Base-by-base conservation (phyloP, 225 moss, liverwort and hornwort species). In the Marchantia paleacea region DNA sequence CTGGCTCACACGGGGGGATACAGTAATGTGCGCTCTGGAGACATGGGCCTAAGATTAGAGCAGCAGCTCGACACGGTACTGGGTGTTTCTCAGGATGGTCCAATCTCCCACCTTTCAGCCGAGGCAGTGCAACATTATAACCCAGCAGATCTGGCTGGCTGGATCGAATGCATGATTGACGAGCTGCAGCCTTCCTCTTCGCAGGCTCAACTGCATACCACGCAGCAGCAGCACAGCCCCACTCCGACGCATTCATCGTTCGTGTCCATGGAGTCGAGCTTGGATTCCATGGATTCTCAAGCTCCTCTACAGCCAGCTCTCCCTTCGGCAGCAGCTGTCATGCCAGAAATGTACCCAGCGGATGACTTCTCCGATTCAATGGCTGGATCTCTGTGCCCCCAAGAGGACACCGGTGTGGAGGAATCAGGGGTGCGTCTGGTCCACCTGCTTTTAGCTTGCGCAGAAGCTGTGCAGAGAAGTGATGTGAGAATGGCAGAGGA, bases 121-220 rank as follows among this genome's bases (percentile, higher is more conserved):
- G 78, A 49, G 31, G 65, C 48, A 22, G 77, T 62, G 61, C 77
- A 77, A n/a, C 77, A 60, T 60, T 61, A 77, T 7, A 77, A 29
- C n/a, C 77, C 30, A 9, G 31, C 63, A n/a, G 86, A 89, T 77
- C 78, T 88, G 26, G 80, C 84, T 26, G 90, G 88, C 55, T 93
- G 93, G 93, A 92, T 93, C 39, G 93, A 93, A 78, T 83, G 90
- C 80, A 93, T 93, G 93, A 93, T 92, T 57, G 90, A 92, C 83
- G 93, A 93, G 82, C 88, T 93, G 82, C 89, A 75, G 85, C 86
- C 79, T 79, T 79, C 79, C 12, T 68, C 68, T 19, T 67, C 79
- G 11, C 63, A 64, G 25, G 47, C 65, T 22, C 79, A 79, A 52
- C 79, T 76, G 73, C 84, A 74, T 79, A 78, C 47, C 81, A 52